Evolutionary conservation across 208 protist genomes (phyloP), one percentile per base, ranked within the genome.

Genomic region (Polymyxa betae): DNA sequence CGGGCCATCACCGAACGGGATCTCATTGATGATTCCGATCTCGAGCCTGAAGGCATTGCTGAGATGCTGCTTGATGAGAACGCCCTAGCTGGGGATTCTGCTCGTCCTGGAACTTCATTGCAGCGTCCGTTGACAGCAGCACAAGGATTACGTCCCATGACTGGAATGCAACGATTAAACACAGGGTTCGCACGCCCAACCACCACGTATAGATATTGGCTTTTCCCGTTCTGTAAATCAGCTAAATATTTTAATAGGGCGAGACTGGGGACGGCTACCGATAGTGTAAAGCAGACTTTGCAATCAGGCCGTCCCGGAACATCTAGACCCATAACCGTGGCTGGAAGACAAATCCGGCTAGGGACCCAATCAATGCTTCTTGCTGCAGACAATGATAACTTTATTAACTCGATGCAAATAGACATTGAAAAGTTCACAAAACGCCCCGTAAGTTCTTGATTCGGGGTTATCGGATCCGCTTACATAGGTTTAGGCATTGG

Each of bases 31-130:
- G 91, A 93, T 10, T 78, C 54, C 0, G 92, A 93, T 24, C 38
- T 93, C 1, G 92, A 93, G 87, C 91, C 92, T 16, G 89, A 93
- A 24, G 88, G 66, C 32, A 0, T 93, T 20, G 92, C 72, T n/a
- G 92, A 93, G 38, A 32, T 90, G 1, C 1, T 93, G 29, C 29
- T 93, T n/a, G 92, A 93, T 60, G n/a, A 90, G 0, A 89, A 93
- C 29, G 43, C 91, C 10, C 77, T 54, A 0, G 49, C 91, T 29
- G 45, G 68, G 32, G 88, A 16, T 5, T 32, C 45, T 40, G 44
- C 90, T 1, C 43, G 92, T 54, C 92, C 92, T 10, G 91, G 92
- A 16, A 93, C 92, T 0, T 93, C 92, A 10, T 91, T 93, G 0
- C 5, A 45, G 16, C 46, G 92, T 0, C 92, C 92, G 41, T 77